Percentiles rank a stretch among this genome's conserved stretches.
Evolutionary conservation across 176 grass and related monocot species (phyloP).

Genomic region (Oryza australiensis): DNA sequence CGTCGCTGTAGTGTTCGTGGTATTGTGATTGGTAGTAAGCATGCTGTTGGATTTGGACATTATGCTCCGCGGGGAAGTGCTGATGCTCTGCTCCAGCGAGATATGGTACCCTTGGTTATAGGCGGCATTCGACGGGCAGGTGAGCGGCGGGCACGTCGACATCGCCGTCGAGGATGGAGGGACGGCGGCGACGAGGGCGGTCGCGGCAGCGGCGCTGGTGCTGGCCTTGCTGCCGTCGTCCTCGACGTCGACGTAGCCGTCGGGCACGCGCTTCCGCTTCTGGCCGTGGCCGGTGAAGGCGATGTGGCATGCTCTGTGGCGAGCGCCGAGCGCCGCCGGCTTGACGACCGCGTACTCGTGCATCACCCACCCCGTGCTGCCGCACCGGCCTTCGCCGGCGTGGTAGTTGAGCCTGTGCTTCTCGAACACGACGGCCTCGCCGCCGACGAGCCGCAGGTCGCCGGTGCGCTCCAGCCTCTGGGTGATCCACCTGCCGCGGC

Average conservation of each 20-base stretch:
- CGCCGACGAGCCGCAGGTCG: background rate
- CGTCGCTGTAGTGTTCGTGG: too few relatives aligned
- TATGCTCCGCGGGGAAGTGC: too few relatives aligned
- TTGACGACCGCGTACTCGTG: conserved; percentile 12
- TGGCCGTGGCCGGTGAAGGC: conserved; percentile 27
- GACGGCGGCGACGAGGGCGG: too few relatives aligned
- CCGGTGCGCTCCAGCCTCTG: background rate
- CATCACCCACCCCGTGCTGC: conserved; percentile 43
- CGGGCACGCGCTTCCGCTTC: conserved; percentile 13
- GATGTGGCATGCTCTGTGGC: conserved; percentile 19
- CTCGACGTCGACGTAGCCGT: background rate
- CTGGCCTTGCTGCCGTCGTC: background rate
- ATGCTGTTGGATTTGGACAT: too few relatives aligned
- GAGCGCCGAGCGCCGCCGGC: background rate
- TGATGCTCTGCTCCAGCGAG: too few relatives aligned
- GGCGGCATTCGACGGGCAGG: too few relatives aligned
- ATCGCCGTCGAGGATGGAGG: too few relatives aligned
- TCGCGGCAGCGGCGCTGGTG: too few relatives aligned
- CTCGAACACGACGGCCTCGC: background rate
- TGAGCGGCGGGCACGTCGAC: too few relatives aligned
- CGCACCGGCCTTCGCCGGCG: background rate
- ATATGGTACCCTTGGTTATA: too few relatives aligned
- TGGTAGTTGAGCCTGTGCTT: background rate
- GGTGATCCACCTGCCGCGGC: background rate
- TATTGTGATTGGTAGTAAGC: too few relatives aligned